Base-by-base conservation (phyloP, 441 rosid species). In the Populus trichocarpa region DNA sequence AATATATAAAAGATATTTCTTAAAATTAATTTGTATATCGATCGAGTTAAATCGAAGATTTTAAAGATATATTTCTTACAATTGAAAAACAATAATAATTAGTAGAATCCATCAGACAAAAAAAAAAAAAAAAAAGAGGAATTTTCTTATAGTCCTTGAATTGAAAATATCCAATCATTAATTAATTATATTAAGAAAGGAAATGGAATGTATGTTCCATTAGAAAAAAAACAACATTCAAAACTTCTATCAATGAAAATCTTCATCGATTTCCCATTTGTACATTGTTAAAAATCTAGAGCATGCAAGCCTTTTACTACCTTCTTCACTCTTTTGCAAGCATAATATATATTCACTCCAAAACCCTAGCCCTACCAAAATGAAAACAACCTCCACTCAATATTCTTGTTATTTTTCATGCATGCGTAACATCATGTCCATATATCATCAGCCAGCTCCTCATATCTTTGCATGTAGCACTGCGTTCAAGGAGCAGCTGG, bases 401-500 rank as follows among this genome's bases (percentile, higher is more conserved):
- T 46, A 14, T 46, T 46, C 57, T 46, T 46, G 57, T 14, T 46
- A 46, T 14, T 46, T 46, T 46, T 46, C 18, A 46, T 46, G 57
- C 57, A 46, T 46, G 57, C 57, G 14, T 46, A 1, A 46, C 57
- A 46, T 46, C 20, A 13, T 46, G 6, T 46, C 57, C 57, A 14
- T 46, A 14, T 46, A 46, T 14, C 20, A 46, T 0, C 14, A 5
- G 18, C 57, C 57, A 38, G 42, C 11, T 38, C 42, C 42, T 38
- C 42, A 5, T 5, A 5, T 46, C 57, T 46, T 46, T 46, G 20
- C 2, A 14, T 46, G 57, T 4, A 46, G 57, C 57, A 46, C 57
- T 14, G 6, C 20, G 1, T 22, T 84, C 64, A 87, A 53, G 77
- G 73, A 67, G 84, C 78, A 77, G 77, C 70, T 0, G 91, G 90